Evolutionary conservation across 2,329 filamentous ascomycete species (phyloP), one percentile per base, ranked within the genome.

Genomic region (Trichoderma citrinoviride): DNA sequence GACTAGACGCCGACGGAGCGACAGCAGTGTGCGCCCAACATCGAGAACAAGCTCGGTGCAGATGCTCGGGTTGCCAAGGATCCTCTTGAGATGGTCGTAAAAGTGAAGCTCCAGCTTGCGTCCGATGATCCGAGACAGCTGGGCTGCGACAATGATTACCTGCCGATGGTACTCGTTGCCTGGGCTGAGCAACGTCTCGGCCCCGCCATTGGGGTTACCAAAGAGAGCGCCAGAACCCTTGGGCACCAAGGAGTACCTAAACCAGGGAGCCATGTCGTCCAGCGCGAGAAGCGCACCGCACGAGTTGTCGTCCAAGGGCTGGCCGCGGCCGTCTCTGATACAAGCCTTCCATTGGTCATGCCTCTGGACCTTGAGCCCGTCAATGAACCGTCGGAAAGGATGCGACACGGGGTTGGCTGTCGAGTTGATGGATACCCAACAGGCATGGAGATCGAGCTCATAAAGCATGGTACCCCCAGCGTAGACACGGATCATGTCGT

Each of bases 31-130:
- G 25, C n/a, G 55, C 33, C 65, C 62, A 14, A 61, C 33, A 8
- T 61, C 62, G 3, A 40, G 49, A 23, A 65, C 40, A 1, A 58
- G 15, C 37, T 53, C 44, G 25, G 7, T 10, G 50, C 41, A 54
- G 19, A 62, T 62, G 25, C 15, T 54, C 17, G 60, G 60, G n/a
- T 55, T 50, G n/a, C 21, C 43, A n/a, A 49, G 44, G 43, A 37
- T 21, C 14, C 19, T 61, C 29, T 65, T 53, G 41, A 66, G 65
- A 10, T 56, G 14, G 21, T 56, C 50, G 23, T 61, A 66, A 19
- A 50, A 53, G 0, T 53, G 47, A n/a, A 66, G 65, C 43, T 66
- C 65, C 25, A 66, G 14, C 21, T 61, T 65, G 15, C 65, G 54
- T 12, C 29, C 55, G 7, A 66, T 29, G 17, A 66, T 61, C 7